Conservation (phyloP, 164 flowering plant species). For the Hamamelis virginiana region DNA sequence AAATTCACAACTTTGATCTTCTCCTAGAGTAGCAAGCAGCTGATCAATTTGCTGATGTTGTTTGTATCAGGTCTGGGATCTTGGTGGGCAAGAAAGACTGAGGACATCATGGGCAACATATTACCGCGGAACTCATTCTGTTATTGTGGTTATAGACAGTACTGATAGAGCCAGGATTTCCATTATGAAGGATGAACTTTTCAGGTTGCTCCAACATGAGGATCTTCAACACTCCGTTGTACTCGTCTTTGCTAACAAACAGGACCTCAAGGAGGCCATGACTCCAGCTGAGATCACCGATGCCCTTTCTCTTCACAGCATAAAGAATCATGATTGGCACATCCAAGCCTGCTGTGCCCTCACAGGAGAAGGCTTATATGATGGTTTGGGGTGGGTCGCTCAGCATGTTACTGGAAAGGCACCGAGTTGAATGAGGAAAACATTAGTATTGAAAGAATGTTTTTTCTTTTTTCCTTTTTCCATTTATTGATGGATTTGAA, state of each 20-base stretch:
- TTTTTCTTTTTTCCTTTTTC: not conserved
- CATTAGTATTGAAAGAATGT: not conserved
- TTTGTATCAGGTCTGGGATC: conserved; percentile 78
- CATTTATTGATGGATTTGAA: conserved; percentile 6
- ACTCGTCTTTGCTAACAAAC: conserved; percentile 88
- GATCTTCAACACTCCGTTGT: conserved; percentile 73
- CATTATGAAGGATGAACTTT: conserved; percentile 90
- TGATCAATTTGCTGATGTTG: not conserved
- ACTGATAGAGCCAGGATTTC: conserved; percentile 85
- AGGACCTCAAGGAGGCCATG: conserved; percentile 94
- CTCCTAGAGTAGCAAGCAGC: not conserved
- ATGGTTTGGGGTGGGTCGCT: conserved; percentile 92
- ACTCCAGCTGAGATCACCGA: conserved; percentile 88
- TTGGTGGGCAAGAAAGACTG: conserved; percentile 92
- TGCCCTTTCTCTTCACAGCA: conserved; percentile 86
- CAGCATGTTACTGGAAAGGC: conserved; percentile 76
- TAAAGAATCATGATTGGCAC: conserved; percentile 95
- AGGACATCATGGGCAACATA: conserved; percentile 98
- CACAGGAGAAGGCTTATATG: conserved; percentile 82
- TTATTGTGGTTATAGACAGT: conserved; percentile 91
- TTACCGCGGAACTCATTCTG: conserved; percentile 89
- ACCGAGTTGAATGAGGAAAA: conserved; percentile 31
- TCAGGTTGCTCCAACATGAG: conserved; percentile 78
- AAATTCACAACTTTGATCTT: not conserved
- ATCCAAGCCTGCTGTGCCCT: conserved; percentile 92